Evolutionary conservation across 2,329 filamentous ascomycete species (phyloP), one percentile per base, ranked within the genome.

Genomic region (Proliferodiscus dingleyae): DNA sequence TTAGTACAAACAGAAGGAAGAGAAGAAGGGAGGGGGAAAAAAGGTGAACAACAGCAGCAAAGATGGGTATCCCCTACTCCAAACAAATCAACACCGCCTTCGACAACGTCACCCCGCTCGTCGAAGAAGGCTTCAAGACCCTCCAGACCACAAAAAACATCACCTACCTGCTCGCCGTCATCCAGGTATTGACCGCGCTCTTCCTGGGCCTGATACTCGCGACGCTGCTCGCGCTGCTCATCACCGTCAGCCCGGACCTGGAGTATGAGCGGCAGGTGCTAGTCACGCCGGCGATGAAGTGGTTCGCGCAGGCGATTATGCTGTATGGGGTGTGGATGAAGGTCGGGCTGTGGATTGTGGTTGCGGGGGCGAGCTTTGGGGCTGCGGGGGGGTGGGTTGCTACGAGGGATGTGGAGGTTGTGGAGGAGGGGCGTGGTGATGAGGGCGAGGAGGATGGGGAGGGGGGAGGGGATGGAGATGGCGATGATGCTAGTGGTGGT

Each of bases 11-110:
- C n/a, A n/a, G n/a, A n/a, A n/a, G n/a, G n/a, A n/a, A n/a, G n/a
- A n/a, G n/a, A n/a, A n/a, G n/a, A n/a, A n/a, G n/a, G n/a, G n/a
- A n/a, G n/a, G n/a, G n/a, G n/a, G n/a, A n/a, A n/a, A n/a, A n/a
- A n/a, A n/a, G n/a, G n/a, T n/a, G n/a, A n/a, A n/a, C n/a, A 15
- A 16, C 30, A 40, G 2, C 15, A 19, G 16, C 15, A 46, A 46
- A 8, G 21, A 75, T 75, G 72, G 72, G 73, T 10, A 69, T 76
- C 41, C 73, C 73, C 1, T 76, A 74, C 61, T 73, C 70, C 11
- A 69, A 68, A 54, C 66, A 75, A 50, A 75, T 75, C 53, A 69
- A 74, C 54, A 62, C 68, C 2, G 73, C 72, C 29, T 74, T 76
- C 58, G 68, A 72, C 48, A 70, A 75, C 61, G 72, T 77, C 22